phyloP scores from a whole-genome alignment of 2,329 filamentous ascomycete genomes.

The Decorospora gaudefroyi region DNA sequence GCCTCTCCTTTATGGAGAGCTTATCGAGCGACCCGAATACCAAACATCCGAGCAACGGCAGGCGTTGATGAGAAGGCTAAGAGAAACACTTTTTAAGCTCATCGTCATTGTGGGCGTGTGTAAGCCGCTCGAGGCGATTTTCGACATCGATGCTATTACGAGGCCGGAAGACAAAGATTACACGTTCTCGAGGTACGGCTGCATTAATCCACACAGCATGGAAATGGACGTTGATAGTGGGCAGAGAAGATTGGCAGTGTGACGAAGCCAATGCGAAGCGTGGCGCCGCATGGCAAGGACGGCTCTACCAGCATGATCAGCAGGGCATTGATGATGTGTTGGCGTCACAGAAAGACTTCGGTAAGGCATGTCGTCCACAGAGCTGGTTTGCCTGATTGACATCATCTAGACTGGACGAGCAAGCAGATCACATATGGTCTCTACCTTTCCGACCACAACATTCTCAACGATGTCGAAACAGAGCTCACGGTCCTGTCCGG shows the following conservation, averaged over 20 bases:
- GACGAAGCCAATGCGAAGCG: conserved; percentile 60
- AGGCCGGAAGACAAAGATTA: conserved; percentile 62
- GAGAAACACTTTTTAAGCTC: conserved; percentile 65
- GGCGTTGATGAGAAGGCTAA: conserved; percentile 56
- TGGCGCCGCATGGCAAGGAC: conserved; percentile 60
- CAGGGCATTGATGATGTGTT: conserved; percentile 48
- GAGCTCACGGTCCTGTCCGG: conserved; percentile 59
- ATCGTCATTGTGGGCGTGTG: conserved; percentile 63
- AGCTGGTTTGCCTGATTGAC: conserved; percentile 1
- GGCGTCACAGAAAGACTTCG: conserved; percentile 54
- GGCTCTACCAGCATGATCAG: conserved; percentile 60
- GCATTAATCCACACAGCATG: not conserved
- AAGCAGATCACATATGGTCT: conserved; percentile 63
- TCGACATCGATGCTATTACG: conserved; percentile 60
- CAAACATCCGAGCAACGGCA: conserved; percentile 52
- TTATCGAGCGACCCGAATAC: conserved; percentile 57
- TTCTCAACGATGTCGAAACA: conserved; percentile 60
- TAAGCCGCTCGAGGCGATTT: conserved; percentile 64
- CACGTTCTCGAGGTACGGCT: conserved; percentile 52
- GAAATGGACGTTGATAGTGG: not conserved
- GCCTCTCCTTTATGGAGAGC: conserved; percentile 60
- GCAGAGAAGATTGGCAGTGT: conserved; percentile 60
- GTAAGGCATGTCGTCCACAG: conserved; percentile 20
- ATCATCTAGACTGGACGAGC: conserved; percentile 55
- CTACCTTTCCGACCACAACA: conserved; percentile 61